These are phyloP conservation scores for Cucumis hystrix DNA, from an alignment of 306 rosid species.

Conservation along the genomic window DNA sequence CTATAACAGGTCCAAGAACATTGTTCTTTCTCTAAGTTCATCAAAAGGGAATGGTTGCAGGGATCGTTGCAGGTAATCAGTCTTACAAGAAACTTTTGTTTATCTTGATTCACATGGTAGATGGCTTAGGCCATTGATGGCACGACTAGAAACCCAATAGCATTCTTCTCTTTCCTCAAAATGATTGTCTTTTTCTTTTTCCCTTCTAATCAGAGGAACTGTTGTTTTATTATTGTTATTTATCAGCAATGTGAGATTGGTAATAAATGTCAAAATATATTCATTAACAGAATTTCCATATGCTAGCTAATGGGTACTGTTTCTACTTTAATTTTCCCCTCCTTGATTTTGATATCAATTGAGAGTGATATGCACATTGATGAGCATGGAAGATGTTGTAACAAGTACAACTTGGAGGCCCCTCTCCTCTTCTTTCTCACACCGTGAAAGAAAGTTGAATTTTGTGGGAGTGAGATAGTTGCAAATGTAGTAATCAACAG, in stretches of 20 bases:
- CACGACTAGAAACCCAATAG: conserved; percentile 23
- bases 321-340: background rate
- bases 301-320: conserved; percentile 1
- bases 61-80: conserved; percentile 14
- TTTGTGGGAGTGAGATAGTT: background rate
- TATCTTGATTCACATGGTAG: conserved; percentile 34
- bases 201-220: conserved; percentile 27
- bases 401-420: conserved; percentile 38
- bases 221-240: conserved; percentile 47
- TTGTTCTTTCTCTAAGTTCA: conserved; percentile 6
- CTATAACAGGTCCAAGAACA: background rate
- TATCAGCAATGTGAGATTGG: conserved; percentile 54
- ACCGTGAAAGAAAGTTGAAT: background rate
- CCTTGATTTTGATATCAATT: conserved; percentile 15
- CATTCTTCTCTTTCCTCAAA: conserved; percentile 14
- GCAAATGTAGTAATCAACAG: too few relatives aligned
- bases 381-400: conserved; percentile 34
- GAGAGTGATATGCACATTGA: conserved; percentile 29
- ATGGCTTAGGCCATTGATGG: conserved; percentile 27
- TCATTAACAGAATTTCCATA: background rate
- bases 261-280: conserved; percentile 35
- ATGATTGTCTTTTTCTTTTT: background rate
- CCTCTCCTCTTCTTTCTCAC: background rate
- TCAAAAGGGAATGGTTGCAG: conserved; percentile 6
- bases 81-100: conserved; percentile 23